These are phyloP conservation scores for Plantago coronopus DNA, from an alignment of 305 asterid species.

Conservation along the genomic window DNA sequence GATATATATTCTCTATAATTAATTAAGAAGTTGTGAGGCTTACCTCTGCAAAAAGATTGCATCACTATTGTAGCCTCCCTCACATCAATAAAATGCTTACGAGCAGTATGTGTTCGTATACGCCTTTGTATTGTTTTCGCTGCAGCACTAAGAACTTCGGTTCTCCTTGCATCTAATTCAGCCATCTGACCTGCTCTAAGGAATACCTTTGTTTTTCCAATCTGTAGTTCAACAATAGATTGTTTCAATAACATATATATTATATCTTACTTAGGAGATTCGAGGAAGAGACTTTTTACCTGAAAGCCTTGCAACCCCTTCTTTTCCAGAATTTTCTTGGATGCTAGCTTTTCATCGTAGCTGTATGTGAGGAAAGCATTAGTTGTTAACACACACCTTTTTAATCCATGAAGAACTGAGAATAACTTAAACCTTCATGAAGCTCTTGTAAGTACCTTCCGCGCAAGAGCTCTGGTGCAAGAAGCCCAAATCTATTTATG, in stretches of 20 bases:
- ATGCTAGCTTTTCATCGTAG: conserved; percentile 78
- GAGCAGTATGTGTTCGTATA: conserved; percentile 76
- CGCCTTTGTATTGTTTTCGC: conserved; percentile 85
- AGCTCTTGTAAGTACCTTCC: conserved; percentile 50
- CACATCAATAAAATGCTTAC: conserved; percentile 55
- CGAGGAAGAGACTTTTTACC: too few relatives aligned
- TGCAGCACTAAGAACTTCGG: conserved; percentile 85
- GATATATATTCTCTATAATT: too few relatives aligned
- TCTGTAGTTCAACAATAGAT: conserved; percentile 38
- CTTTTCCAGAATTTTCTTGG: conserved; percentile 85
- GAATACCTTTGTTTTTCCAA: conserved; percentile 98
- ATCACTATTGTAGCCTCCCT: conserved; percentile 57
- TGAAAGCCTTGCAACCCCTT: conserved; percentile 85
- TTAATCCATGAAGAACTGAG: conserved; percentile 20
- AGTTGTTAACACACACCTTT: conserved; percentile 24
- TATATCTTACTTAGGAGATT: conserved; percentile 14
- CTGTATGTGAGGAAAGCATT: conserved; percentile 43
- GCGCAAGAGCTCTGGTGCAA: conserved; percentile 82
- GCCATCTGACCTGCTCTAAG: conserved; percentile 99
- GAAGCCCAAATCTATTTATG: conserved; percentile 92
- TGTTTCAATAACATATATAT: conserved; percentile 19
- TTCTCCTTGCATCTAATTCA: conserved; percentile 91
- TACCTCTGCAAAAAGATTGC: conserved; percentile 91
- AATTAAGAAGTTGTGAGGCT: conserved; percentile 16
- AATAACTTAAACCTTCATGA: conserved; percentile 1